A percentile compares a stretch with the other conserved stretches of the same genome.
phyloP scores from a whole-genome alignment of 331 rosid species.

The Malus hybrid region DNA sequence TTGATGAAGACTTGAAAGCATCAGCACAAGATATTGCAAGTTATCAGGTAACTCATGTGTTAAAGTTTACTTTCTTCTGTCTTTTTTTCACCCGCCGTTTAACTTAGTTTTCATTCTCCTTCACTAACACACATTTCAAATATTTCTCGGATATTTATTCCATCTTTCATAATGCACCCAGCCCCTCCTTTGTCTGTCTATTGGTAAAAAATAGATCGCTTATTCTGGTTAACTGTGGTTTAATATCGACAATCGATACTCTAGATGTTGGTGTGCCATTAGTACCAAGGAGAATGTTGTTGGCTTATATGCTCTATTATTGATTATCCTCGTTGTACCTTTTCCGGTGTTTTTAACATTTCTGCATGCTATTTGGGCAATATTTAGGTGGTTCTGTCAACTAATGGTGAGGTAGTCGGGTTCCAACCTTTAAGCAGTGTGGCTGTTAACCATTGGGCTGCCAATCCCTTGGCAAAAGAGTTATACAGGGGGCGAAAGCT shows the following conservation, averaged over 20 bases:
- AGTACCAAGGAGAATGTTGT: not conserved
- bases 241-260: not conserved
- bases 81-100: not conserved
- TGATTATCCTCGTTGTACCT: not conserved
- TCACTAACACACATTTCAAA: not conserved
- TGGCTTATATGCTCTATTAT: not conserved
- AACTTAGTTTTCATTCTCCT: not conserved
- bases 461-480: slow-evolving; percentile 79
- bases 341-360: not conserved
- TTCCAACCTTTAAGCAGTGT: slow-evolving; percentile 88
- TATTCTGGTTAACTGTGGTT: no score
- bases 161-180: not conserved
- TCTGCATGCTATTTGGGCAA: slow-evolving; percentile 9
- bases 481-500: slow-evolving; percentile 70
- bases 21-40: slow-evolving; percentile 76
- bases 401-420: slow-evolving; percentile 62
- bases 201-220: no score
- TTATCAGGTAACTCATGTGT: slow-evolving; percentile 60
- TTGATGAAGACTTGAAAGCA: slow-evolving; percentile 36
- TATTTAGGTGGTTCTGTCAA: slow-evolving; percentile 66
- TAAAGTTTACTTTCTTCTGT: not conserved
- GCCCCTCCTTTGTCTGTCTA: no score
- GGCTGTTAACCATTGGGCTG: slow-evolving; percentile 84
- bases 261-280: not conserved
- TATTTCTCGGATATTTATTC: not conserved